Evolutionary conservation across 2,329 filamentous ascomycete species (phyloP), one percentile per base, ranked within the genome.

Genomic region (Ophiostoma tasmaniense): DNA sequence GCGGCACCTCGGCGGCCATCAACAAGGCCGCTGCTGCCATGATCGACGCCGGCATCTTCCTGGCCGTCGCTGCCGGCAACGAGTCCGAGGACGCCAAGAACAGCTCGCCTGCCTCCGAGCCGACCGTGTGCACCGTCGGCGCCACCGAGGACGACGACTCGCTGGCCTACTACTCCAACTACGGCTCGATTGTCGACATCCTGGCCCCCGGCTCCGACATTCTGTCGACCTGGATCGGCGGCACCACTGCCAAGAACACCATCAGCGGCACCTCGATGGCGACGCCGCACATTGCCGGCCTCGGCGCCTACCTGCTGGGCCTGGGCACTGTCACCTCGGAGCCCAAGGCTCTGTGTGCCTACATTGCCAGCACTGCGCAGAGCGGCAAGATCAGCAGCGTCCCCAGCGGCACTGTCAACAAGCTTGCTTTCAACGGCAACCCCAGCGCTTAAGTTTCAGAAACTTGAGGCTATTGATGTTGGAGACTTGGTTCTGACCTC

Each of bases 121-220:
- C 87, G 76, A 92, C 95, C 77, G 93, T 95, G 74, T 88, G 99
- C 79, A 99, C 95, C 70, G 96, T 99, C 73, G 96, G 94, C 81
- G 96, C 95, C 74, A 96, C 93, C 64, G 95, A 92, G 74, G 87
- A 98, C 70, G 88, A 90, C 76, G 95, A 99, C 78, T 92, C 92
- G 85, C 94, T 96, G 82, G 95, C 95, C 73, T 99, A 98, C 88
- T 99, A 99, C 89, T 99, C 96, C 88, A 99, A 99, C 91, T 98
- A 89, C 81, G 95, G 95, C 80, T 95, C 93, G 86, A 99, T 95
- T 87, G 97, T 94, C 79, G 95, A 99, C 81, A 97, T 99, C 85
- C 99, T 99, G 77, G 95, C 93, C 73, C 95, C 95, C 71, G 95
- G 95, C 77, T 86, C 97, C 76, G 97, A 93, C 89, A 97, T 99